These are phyloP conservation scores for Geranium incanum DNA, from an alignment of 441 rosid species.

Conservation along the genomic window DNA sequence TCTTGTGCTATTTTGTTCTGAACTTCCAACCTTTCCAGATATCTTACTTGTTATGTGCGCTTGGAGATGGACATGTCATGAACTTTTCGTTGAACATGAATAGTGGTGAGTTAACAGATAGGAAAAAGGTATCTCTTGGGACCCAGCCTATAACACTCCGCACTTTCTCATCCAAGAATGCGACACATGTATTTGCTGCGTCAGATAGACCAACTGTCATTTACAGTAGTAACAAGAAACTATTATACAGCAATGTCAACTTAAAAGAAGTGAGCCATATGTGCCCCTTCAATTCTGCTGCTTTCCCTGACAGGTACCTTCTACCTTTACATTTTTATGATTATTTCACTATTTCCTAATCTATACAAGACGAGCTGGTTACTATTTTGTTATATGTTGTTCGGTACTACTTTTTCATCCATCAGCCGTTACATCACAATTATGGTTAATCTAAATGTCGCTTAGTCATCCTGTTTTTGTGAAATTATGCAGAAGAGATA, in stretches of 20 bases:
- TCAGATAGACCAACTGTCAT: constrained; percentile 98
- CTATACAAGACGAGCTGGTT: not conserved
- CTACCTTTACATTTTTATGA: not conserved
- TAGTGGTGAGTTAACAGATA: constrained; percentile 70
- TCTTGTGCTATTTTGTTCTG: not conserved
- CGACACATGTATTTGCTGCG: constrained; percentile 94
- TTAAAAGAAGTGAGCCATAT: constrained; percentile 95
- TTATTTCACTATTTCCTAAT: not conserved
- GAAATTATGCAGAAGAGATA: not conserved
- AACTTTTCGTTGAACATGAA: constrained; percentile 74
- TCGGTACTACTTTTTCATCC: not conserved
- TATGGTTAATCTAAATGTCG: constrained; percentile 1
- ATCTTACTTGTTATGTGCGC: constrained; percentile 80
- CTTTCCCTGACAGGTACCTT: constrained; percentile 86
- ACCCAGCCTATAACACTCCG: constrained; percentile 96
- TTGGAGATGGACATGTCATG: constrained; percentile 95
- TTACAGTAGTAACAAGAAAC: constrained; percentile 95
- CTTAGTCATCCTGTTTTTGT: not conserved
- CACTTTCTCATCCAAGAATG: constrained; percentile 83
- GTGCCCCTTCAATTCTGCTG: constrained; percentile 98
- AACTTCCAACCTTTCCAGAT: not conserved
- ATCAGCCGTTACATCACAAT: not conserved
- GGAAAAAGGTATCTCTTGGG: constrained; percentile 90
- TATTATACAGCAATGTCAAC: constrained; percentile 91
- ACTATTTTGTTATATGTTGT: not conserved